Conservation (phyloP, 176 grass and related monocot genomes). For the Leersia perrieri region DNA sequence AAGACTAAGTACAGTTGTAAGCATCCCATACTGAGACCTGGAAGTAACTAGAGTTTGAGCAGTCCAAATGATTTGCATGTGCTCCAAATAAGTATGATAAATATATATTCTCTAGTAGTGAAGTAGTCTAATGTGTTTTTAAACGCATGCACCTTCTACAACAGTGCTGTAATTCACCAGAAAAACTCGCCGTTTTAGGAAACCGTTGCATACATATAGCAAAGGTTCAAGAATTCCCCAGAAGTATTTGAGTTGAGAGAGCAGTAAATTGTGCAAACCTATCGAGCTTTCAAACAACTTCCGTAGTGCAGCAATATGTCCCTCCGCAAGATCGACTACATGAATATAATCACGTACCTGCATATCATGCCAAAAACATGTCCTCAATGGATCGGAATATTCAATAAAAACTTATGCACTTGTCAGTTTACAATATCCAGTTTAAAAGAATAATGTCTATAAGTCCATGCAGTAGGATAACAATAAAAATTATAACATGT, state of each 20-base stretch:
- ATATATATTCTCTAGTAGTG: neutral
- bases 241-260: neutral
- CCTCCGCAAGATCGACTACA: constrained; percentile 90
- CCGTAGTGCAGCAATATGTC: constrained; percentile 78
- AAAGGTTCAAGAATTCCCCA: constrained; percentile 8
- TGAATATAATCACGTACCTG: constrained; percentile 96
- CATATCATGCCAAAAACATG: constrained; percentile 10
- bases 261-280: constrained; percentile 47
- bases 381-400: constrained; percentile 23
- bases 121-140: neutral
- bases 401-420: neutral
- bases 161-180: neutral
- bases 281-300: constrained; percentile 83
- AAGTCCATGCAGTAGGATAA: neutral
- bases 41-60: constrained; percentile 17
- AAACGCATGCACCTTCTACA: neutral
- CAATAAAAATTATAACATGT: neutral
- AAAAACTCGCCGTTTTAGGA: neutral
- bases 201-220: neutral
- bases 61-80: neutral
- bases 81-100: neutral
- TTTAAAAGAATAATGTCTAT: neutral
- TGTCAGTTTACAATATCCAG: neutral
- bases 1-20: neutral
- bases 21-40: neutral